A percentile compares a stretch with the other conserved stretches of the same genome.
phyloP scores from a whole-genome alignment of 306 rosid genomes.

The Oxytropis ochrocephala region DNA sequence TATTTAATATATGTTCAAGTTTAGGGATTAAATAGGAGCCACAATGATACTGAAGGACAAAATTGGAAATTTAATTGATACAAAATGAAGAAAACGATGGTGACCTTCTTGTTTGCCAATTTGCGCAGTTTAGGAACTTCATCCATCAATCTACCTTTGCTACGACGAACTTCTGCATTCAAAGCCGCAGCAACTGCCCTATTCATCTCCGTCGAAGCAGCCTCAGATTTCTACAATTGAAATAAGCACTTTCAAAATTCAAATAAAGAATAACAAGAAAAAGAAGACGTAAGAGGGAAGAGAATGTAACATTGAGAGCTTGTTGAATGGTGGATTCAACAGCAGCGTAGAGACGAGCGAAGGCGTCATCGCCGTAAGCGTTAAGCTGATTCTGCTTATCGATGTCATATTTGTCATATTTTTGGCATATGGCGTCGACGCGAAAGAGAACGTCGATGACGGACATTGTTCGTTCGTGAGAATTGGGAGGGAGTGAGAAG shows the following conservation, averaged over 20 bases:
- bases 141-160: slow-evolving; percentile 57
- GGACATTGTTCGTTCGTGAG: slow-evolving; percentile 34
- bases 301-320: slow-evolving; percentile 29
- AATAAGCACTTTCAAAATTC: background rate
- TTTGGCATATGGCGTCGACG: slow-evolving; percentile 66
- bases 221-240: slow-evolving; percentile 34
- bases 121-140: slow-evolving; percentile 72
- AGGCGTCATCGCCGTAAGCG: slow-evolving; percentile 61
- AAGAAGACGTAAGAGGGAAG: background rate
- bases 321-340: slow-evolving; percentile 46
- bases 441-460: slow-evolving; percentile 72
- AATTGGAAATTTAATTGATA: too few relatives aligned
- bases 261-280: background rate
- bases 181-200: slow-evolving; percentile 35
- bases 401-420: slow-evolving; percentile 54
- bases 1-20: too few relatives aligned
- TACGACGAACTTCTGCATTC: slow-evolving; percentile 48
- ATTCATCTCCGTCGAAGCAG: slow-evolving; percentile 25
- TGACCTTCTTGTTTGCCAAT: slow-evolving; percentile 64
- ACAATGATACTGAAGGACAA: too few relatives aligned
- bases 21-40: too few relatives aligned
- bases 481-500: background rate
- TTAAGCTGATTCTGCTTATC: slow-evolving; percentile 69
- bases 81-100: background rate
- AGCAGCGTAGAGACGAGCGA: slow-evolving; percentile 46